Evolutionary conservation across 2,329 filamentous ascomycete species (phyloP).

Genomic region (Scortechinia acanthostroma): DNA sequence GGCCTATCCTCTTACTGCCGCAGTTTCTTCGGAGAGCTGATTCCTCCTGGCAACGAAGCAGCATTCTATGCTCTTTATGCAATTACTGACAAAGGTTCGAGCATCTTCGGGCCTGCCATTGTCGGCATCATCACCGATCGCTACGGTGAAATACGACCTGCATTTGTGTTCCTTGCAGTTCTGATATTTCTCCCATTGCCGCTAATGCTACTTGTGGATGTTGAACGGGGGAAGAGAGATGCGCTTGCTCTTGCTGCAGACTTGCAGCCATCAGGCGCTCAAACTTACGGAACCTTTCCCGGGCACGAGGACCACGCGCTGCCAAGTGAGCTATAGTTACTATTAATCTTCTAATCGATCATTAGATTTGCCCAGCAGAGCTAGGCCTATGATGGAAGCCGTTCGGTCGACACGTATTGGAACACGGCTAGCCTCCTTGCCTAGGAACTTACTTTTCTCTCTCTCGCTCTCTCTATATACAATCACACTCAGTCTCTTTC

Average conservation of each 20-base stretch:
- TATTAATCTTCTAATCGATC: too few species aligned
- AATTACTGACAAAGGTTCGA: conserved; percentile 94
- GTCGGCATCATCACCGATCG: conserved; percentile 87
- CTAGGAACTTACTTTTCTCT: too few species aligned
- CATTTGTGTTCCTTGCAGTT: conserved; percentile 83
- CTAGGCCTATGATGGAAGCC: too few species aligned
- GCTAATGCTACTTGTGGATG: conserved; percentile 77
- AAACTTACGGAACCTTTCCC: too few species aligned
- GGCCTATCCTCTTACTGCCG: conserved; percentile 87
- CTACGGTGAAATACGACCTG: conserved; percentile 73
- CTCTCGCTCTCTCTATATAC: too few species aligned
- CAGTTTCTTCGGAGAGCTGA: conserved; percentile 84
- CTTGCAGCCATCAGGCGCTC: too few species aligned
- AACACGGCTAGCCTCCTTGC: too few species aligned
- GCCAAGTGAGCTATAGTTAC: too few species aligned
- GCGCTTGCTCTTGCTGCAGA: conserved; percentile 55
- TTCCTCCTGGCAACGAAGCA: conserved; percentile 87
- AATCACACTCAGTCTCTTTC: too few species aligned
- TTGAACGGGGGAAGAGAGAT: conserved; percentile 69
- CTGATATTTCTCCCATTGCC: conserved; percentile 84
- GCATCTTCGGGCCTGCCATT: conserved; percentile 86
- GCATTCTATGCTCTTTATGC: conserved; percentile 96
- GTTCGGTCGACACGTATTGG: too few species aligned
- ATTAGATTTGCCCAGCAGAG: too few species aligned
- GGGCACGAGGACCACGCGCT: too few species aligned